Evolutionary conservation across 2,329 filamentous ascomycete species (phyloP).

Genomic region (Penicillium sp.): DNA sequence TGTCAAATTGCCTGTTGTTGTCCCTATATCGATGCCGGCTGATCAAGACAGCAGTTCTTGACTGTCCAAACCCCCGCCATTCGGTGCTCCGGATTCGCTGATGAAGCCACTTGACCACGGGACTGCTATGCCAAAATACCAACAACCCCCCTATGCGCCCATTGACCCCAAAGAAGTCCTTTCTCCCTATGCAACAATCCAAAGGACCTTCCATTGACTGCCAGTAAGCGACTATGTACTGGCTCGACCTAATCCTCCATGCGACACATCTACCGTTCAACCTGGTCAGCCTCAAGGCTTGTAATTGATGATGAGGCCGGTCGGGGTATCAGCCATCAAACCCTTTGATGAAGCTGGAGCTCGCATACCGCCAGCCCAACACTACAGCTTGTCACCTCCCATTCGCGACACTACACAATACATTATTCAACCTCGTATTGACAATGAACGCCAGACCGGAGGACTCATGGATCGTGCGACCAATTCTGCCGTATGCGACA

Average conservation of each 20-base stretch:
- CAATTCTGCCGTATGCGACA: neutral
- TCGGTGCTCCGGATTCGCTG: conserved; percentile 1
- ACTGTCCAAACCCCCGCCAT: neutral
- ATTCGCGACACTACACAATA: conserved; percentile 1
- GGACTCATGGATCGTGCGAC: neutral
- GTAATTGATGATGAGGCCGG: neutral
- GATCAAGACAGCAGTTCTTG: conserved; percentile 5
- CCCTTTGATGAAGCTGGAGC: neutral
- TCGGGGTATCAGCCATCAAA: neutral
- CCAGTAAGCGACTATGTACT: conserved; percentile 6
- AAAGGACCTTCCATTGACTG: conserved; percentile 2
- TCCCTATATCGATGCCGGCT: conserved; percentile 1
- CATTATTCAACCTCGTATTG: neutral
- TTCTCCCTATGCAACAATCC: conserved; percentile 13
- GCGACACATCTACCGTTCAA: neutral
- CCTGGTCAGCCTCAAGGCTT: neutral
- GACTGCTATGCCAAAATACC: neutral
- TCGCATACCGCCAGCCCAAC: neutral
- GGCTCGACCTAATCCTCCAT: conserved; percentile 1
- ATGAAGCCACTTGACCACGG: neutral
- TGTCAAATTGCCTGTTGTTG: neutral
- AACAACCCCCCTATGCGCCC: conserved; percentile 7
- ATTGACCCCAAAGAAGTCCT: neutral
- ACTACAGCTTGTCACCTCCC: neutral
- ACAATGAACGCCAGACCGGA: neutral